phyloP scores from a whole-genome alignment of 2,329 filamentous ascomycete species.

The Penicillium sp. region DNA sequence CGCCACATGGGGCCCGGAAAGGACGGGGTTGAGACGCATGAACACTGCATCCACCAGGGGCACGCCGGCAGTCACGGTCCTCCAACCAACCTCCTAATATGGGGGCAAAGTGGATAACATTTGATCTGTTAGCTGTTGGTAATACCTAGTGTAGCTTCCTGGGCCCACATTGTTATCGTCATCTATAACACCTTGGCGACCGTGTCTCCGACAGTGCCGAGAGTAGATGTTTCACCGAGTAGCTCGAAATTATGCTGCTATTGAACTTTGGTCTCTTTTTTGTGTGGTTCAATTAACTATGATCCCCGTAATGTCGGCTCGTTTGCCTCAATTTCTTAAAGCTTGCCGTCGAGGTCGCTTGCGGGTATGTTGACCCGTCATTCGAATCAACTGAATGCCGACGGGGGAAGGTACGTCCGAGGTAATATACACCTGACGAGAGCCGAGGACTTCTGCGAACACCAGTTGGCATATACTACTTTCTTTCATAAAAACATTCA shows the following conservation, averaged over 20 bases:
- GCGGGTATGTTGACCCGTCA: background rate
- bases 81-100: background rate
- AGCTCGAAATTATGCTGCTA: background rate
- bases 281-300: background rate
- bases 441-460: background rate
- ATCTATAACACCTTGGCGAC: background rate
- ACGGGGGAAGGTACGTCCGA: background rate
- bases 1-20: slow-evolving; percentile 8
- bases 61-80: background rate
- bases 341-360: background rate
- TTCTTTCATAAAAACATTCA: no score
- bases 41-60: slow-evolving; percentile 6
- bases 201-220: background rate
- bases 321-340: background rate
- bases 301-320: background rate
- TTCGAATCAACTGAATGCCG: background rate
- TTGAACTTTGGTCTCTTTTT: background rate
- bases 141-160: background rate
- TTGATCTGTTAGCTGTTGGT: background rate
- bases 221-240: background rate
- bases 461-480: no score
- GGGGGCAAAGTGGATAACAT: background rate
- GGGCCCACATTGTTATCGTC: background rate
- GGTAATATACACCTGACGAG: no score
- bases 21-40: slow-evolving; percentile 9